Conservation (phyloP, 257 asterid species). For the Ophiorrhiza pumila region DNA sequence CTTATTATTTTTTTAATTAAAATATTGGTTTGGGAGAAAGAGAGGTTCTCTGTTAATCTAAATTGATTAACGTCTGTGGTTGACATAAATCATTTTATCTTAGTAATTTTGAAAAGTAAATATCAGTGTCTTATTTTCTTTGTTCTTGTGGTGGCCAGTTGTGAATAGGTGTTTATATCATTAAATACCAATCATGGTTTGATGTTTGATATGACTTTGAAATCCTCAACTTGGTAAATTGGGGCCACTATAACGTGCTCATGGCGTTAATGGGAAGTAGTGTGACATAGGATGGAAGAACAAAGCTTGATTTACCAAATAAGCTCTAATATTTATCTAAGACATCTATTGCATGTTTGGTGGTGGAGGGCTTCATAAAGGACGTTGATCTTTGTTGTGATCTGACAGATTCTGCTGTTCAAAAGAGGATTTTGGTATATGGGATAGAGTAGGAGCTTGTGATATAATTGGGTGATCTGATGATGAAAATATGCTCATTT, state of each 20-base stretch:
- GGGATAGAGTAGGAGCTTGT: neutral
- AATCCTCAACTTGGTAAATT: neutral
- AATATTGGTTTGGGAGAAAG: neutral
- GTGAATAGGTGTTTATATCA: neutral
- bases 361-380: neutral
- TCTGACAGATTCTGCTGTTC: neutral
- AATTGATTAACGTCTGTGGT: neutral
- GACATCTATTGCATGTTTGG: neutral
- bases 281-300: neutral
- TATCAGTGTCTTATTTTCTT: neutral
- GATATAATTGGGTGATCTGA: neutral
- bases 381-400: neutral
- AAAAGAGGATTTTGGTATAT: neutral
- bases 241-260: neutral
- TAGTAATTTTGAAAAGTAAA: neutral
- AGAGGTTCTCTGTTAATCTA: neutral
- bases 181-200: neutral
- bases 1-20: neutral
- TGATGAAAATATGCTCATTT: neutral
- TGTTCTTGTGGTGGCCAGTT: neutral
- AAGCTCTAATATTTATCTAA: neutral
- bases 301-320: neutral
- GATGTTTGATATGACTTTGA: neutral
- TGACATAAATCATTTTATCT: neutral
- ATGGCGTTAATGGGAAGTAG: neutral